Percentiles rank a stretch among this genome's conserved stretches.
Evolutionary conservation across 208 protist genomes (phyloP).

Genomic region (Kentomonas sorsogonicus): DNA sequence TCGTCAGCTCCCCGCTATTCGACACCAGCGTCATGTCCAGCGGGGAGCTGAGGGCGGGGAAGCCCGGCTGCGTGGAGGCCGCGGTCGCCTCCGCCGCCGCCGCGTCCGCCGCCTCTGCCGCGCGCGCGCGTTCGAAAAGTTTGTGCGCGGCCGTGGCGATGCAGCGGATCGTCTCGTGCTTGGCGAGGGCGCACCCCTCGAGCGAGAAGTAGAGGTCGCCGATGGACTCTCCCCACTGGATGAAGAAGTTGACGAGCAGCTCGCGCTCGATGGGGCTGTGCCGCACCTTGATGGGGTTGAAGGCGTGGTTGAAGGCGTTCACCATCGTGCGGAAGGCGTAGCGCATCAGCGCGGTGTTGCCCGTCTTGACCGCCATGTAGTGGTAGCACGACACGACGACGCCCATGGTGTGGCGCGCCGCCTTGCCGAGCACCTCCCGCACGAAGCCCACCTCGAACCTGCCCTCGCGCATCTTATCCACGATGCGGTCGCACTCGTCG

Average conservation of each 20-base stretch:
- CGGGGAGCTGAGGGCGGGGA: too few relatives aligned
- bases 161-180: slow-evolving; percentile 55
- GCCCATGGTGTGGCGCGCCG: slow-evolving; percentile 69
- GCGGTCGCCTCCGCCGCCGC: background rate
- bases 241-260: slow-evolving; percentile 63
- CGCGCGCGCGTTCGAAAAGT: slow-evolving; percentile 27
- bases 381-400: slow-evolving; percentile 69
- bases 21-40: too few relatives aligned
- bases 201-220: slow-evolving; percentile 75
- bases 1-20: too few relatives aligned
- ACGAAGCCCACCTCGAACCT: too few relatives aligned
- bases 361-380: slow-evolving; percentile 40
- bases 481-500: slow-evolving; percentile 52
- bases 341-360: slow-evolving; percentile 29
- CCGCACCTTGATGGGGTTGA: slow-evolving; percentile 67
- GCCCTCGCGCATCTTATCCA: slow-evolving; percentile 48
- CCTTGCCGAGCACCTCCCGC: slow-evolving; percentile 41
- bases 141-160: slow-evolving; percentile 61
- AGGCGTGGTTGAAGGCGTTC: slow-evolving; percentile 68
- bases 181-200: slow-evolving; percentile 25
- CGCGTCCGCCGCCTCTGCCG: background rate
- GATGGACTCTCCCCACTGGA: slow-evolving; percentile 56
- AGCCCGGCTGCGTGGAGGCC: too few relatives aligned
- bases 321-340: slow-evolving; percentile 59
- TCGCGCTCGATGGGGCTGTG: slow-evolving; percentile 66